Base-by-base conservation (phyloP, 2,329 filamentous ascomycete species). In the Cladophialophora psammophila region DNA sequence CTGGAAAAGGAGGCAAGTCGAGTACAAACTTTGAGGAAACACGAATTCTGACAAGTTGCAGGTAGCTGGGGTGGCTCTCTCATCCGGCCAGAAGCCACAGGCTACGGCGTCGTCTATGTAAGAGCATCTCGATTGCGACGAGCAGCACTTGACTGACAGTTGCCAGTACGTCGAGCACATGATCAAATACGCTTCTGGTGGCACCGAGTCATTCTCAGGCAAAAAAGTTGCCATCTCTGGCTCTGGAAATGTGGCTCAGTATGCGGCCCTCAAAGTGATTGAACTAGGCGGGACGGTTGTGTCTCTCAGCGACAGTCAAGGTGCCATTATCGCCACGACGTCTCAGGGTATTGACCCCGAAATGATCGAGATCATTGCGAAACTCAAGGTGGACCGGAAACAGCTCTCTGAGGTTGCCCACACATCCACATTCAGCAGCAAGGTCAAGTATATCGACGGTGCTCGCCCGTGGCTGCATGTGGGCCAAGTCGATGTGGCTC, bases 161-260 rank as follows among this genome's bases (percentile, higher is more conserved):
- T 32, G 48, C 31, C 54, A 87, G 85, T 96, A 97, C 80, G 92
- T 97, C 78, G 87, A 91, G 75, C 92, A 96, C 86, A 97, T 97
- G 94, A 94, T 98, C 78, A 85, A 91, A 80, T 90, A 97, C 81
- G 92, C 92, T 74, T 86, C 86, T 26, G 83, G 84, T 68, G 93
- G 92, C 80, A 90, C 90, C 78, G 93, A 96, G 78, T 87, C 86
- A 73, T 96, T 96, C 84, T 82, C 87, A 71, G 94, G 93, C 82
- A 98, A 98, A 88, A 90, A 90, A 68, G 95, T 98, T 65, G 92
- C 94, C 80, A 91, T 99, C 80, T 97, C 95, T 53, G 95, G 95
- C 71, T 97, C 94, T 67, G 95, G 95, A 73, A 99, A 99, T 84
- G 95, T 98, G 63, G 95, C 95, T 36, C 95, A 98, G 85, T 98